Evolutionary conservation across 2,329 filamentous ascomycete genomes (phyloP), one percentile per base, ranked within the genome.

Genomic region (Colletotrichum spinosum): DNA sequence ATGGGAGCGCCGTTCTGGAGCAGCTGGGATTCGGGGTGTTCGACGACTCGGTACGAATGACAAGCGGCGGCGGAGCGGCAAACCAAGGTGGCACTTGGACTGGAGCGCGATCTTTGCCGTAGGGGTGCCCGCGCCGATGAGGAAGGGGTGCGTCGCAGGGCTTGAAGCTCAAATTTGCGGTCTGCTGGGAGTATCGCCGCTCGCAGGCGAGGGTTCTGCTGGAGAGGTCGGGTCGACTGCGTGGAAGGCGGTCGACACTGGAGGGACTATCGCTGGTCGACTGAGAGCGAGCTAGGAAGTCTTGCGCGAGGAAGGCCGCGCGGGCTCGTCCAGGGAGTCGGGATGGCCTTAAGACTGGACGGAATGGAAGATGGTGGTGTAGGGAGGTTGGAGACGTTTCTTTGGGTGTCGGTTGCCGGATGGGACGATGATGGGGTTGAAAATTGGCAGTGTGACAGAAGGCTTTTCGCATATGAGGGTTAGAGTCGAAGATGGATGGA

Each of bases 131-230:
- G 56, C 49, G 56, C 41, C 56, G 49, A 59, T 59, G 49, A 59
- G 56, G 39, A 35, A 59, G 49, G 56, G 56, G 56, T 17, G 57
- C 52, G 62, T 65, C 62, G 58, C 62, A 65, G 46, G n/a, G 48
- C 34, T 33, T 48, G 34, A 58, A 65, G 58, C 62, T 62, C 57
- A 62, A 65, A 57, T 37, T 56, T 37, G 62, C 58, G 62, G 35
- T 15, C 58, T 62, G 35, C 51, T 48, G 41, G 58, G 58, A 44
- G n/a, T 65, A 62, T 65, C 52, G 62, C 48, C 8, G 62, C 44
- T 33, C 33, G 17, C 34, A 25, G 45, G 11, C 45, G 35, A 34
- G 45, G 25, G 55, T 41, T 50, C 35, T 35, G 34, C 13, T 7
- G 25, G 38, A 33, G 54, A 41, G 54, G 15, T 33, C 10, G 38